These are phyloP conservation scores for Thinopyrum elongatum DNA, from an alignment of 176 grass and related monocot species.

Conservation along the genomic window DNA sequence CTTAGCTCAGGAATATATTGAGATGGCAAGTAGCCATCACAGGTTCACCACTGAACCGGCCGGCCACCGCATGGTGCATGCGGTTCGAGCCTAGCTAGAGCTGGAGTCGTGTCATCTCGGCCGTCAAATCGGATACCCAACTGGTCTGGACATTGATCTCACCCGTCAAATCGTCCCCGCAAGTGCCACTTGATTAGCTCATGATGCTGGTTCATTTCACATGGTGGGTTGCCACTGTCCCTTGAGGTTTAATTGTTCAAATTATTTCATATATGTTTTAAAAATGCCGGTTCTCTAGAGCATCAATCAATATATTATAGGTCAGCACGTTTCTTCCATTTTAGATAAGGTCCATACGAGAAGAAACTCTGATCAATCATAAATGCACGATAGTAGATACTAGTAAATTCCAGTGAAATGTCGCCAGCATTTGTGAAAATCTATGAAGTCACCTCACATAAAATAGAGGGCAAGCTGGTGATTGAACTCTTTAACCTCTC, in stretches of 20 bases:
- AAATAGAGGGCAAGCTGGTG: not conserved
- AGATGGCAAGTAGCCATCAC: slow-evolving; percentile 38
- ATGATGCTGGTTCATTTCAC: slow-evolving; percentile 1
- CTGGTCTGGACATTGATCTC: not conserved
- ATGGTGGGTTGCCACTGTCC: not conserved
- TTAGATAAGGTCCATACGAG: not conserved
- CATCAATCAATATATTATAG: not conserved
- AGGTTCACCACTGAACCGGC: not conserved
- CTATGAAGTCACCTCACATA: not conserved
- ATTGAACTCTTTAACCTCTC: not conserved
- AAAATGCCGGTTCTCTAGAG: not conserved
- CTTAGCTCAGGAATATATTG: not conserved
- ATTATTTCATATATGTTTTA: not conserved
- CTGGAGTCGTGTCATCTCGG: slow-evolving; percentile 10
- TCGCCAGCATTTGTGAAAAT: not conserved
- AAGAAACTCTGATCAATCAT: not conserved
- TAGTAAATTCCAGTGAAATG: not conserved
- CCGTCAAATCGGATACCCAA: slow-evolving; percentile 28
- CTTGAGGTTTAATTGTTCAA: not conserved
- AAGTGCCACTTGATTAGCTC: not conserved
- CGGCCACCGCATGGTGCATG: slow-evolving; percentile 10
- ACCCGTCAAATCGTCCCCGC: not conserved
- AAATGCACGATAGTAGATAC: not conserved
- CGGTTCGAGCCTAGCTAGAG: slow-evolving; percentile 5
- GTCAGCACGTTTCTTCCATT: not conserved